A percentile compares a stretch with the other conserved stretches of the same genome.
Evolutionary conservation across 2,329 filamentous ascomycete genomes (phyloP).

Genomic region (Apiospora phragmitis): DNA sequence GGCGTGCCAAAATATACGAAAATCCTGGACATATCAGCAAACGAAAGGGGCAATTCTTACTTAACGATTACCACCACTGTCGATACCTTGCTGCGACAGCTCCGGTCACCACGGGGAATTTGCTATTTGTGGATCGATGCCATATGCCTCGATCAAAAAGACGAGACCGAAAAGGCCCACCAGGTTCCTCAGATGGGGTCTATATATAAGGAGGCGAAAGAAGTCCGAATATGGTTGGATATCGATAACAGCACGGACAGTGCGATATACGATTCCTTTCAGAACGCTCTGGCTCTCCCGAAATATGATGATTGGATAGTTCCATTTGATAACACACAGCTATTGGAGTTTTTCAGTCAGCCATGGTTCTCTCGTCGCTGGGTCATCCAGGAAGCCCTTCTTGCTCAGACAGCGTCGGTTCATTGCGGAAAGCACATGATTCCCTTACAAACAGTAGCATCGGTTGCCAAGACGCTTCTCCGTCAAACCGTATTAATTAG

Average conservation of each 20-base stretch:
- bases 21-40: neutral
- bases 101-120: neutral
- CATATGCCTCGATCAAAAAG: neutral
- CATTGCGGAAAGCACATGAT: neutral
- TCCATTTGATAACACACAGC: neutral
- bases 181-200: neutral
- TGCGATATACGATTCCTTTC: too few species aligned
- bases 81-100: neutral
- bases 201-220: neutral
- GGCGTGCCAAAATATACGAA: neutral
- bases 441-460: neutral
- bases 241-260: neutral
- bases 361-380: neutral
- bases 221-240: neutral
- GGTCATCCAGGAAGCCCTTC: neutral
- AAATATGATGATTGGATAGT: neutral
- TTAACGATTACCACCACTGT: neutral
- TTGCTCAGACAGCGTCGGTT: neutral
- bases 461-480: neutral
- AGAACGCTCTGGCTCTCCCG: too few species aligned
- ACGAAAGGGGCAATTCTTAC: neutral
- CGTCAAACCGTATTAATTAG: neutral
- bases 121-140: neutral
- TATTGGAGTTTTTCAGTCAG: neutral
- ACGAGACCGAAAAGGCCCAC: neutral